Evolutionary conservation across 2,329 filamentous ascomycete species (phyloP).

Genomic region (Aspergillus fischeri): DNA sequence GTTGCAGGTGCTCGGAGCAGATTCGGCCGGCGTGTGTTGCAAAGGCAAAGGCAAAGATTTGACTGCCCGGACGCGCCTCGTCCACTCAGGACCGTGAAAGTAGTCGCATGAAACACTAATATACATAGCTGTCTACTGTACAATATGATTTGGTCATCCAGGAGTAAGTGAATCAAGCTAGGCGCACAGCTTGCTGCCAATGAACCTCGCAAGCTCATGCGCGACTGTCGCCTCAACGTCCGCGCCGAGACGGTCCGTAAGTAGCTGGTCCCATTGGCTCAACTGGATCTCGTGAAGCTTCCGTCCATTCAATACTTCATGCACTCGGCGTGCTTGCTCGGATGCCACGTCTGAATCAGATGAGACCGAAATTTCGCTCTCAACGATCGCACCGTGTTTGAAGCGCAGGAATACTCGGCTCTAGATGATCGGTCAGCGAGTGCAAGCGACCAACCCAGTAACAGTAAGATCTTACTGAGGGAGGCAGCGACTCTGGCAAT

Average conservation of each 20-base stretch:
- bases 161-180: not conserved
- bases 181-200: constrained; percentile 22
- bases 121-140: constrained; percentile 4
- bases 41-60: too few species aligned
- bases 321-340: constrained; percentile 30
- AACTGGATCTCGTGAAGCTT: constrained; percentile 48
- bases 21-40: too few species aligned
- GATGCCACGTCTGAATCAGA: constrained; percentile 26
- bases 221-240: constrained; percentile 13
- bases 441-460: not conserved
- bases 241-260: constrained; percentile 16
- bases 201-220: constrained; percentile 22
- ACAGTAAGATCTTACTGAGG: constrained; percentile 36
- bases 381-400: constrained; percentile 39
- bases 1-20: too few species aligned
- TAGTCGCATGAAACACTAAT: not conserved
- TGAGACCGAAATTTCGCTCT: constrained; percentile 38
- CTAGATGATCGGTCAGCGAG: constrained; percentile 18
- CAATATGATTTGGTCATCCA: not conserved
- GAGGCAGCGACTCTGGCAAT: constrained; percentile 47
- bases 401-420: constrained; percentile 40
- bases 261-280: constrained; percentile 24
- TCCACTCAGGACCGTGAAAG: too few species aligned
- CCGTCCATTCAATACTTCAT: constrained; percentile 33
- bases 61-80: too few species aligned